Evolutionary conservation across 2,329 filamentous ascomycete species (phyloP).

Genomic region (Talaromyces sp.): DNA sequence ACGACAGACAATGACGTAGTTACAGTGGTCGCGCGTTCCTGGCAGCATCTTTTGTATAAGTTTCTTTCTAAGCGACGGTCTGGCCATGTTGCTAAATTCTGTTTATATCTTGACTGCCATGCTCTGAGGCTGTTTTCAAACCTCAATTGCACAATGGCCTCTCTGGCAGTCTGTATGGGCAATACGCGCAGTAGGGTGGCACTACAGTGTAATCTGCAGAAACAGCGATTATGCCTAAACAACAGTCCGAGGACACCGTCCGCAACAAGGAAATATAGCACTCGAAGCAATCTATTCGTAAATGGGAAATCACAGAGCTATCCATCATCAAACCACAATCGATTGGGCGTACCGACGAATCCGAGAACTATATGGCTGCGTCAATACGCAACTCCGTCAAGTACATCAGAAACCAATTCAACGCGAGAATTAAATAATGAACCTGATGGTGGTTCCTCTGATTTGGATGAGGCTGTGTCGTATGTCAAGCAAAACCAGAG

Average conservation of each 20-base stretch:
- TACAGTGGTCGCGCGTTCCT: neutral
- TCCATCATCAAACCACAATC: neutral
- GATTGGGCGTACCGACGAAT: neutral
- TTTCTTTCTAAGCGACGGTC: neutral
- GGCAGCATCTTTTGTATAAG: neutral
- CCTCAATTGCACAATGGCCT: neutral
- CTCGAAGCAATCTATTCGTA: neutral
- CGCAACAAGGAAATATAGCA: neutral
- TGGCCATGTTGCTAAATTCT: neutral
- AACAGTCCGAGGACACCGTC: neutral
- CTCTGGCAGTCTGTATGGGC: slow-evolving; percentile 1
- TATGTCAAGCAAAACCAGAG: slow-evolving; percentile 43
- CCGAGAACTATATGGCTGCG: neutral
- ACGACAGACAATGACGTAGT: slow-evolving; percentile 5
- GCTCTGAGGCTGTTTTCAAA: neutral
- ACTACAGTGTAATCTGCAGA: slow-evolving; percentile 4
- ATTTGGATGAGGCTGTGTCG: slow-evolving; percentile 1
- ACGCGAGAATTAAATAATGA: neutral
- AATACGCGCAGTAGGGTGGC: neutral
- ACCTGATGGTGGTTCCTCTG: neutral
- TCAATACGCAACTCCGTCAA: neutral
- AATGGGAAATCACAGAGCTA: neutral
- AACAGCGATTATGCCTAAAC: neutral
- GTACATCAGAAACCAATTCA: neutral
- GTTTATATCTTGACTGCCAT: neutral